These are phyloP conservation scores for Fusarium dlaminii DNA, from an alignment of 2,329 filamentous ascomycete genomes.

Conservation along the genomic window DNA sequence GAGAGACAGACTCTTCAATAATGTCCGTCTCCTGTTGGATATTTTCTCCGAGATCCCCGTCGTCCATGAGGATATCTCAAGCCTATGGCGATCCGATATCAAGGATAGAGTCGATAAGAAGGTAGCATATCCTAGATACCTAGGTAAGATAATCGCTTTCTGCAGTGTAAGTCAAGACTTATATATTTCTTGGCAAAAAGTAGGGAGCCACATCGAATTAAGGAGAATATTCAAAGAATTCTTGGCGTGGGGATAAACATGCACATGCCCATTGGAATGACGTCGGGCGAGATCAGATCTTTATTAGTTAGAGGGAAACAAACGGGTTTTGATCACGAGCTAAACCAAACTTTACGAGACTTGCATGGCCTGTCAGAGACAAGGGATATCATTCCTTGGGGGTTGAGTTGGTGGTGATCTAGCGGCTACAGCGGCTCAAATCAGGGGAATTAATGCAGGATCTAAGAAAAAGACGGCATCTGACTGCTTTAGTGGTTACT, in stretches of 20 bases:
- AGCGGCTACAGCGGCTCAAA: slow-evolving; percentile 16
- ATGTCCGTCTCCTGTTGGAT: slow-evolving; percentile 48
- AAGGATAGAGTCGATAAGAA: neutral
- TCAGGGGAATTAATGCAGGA: neutral
- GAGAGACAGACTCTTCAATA: slow-evolving; percentile 39
- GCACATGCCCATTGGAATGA: slow-evolving; percentile 1
- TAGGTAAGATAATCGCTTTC: neutral
- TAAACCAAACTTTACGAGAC: slow-evolving; percentile 7
- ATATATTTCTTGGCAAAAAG: neutral
- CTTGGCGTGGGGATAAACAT: slow-evolving; percentile 12
- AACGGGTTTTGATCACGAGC: slow-evolving; percentile 15
- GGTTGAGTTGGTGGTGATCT: neutral
- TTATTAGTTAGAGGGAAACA: neutral
- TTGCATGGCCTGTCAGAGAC: neutral
- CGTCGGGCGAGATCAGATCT: neutral
- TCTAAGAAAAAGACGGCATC: slow-evolving; percentile 6
- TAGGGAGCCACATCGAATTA: neutral
- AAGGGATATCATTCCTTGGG: slow-evolving; percentile 1
- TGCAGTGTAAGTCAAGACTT: neutral
- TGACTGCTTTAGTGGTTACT: neutral
- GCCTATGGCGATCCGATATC: neutral
- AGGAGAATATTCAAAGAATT: neutral
- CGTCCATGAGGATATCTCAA: slow-evolving; percentile 49
- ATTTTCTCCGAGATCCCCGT: slow-evolving; percentile 51
- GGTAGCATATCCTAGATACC: neutral